Evolutionary conservation across 306 rosid genomes (phyloP).

Genomic region (Prunus mira): DNA sequence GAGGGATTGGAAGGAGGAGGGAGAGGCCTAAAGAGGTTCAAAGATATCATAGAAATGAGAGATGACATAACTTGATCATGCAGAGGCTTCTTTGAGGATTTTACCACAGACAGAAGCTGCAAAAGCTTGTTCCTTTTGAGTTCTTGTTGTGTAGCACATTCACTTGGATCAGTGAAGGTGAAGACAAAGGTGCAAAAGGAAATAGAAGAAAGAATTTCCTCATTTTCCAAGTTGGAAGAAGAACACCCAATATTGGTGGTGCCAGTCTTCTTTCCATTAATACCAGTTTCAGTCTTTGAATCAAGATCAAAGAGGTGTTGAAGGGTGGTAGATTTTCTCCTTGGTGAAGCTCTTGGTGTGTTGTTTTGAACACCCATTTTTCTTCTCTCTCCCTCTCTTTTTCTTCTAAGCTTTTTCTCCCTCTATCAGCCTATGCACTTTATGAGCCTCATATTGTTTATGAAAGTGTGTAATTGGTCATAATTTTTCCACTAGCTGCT

Average conservation of each 20-base stretch:
- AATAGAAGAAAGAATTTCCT: constrained; percentile 47
- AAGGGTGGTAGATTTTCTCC: constrained; percentile 38
- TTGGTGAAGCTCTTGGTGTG: constrained; percentile 10
- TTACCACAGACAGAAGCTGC: constrained; percentile 44
- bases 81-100: constrained; percentile 45
- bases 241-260: constrained; percentile 1
- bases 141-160: constrained; percentile 60
- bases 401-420: constrained; percentile 2
- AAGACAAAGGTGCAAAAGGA: constrained; percentile 47
- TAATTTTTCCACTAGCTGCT: constrained; percentile 11
- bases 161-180: constrained; percentile 45
- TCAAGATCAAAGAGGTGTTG: constrained; percentile 47
- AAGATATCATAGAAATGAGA: constrained; percentile 51
- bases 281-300: constrained; percentile 5
- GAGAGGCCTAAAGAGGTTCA: constrained; percentile 67
- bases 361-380: constrained; percentile 39
- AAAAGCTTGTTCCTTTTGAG: constrained; percentile 53
- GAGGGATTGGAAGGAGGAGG: constrained; percentile 55
- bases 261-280: not conserved
- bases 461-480: constrained; percentile 7
- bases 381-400: not conserved
- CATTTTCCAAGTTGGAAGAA: constrained; percentile 38
- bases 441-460: not conserved
- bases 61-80: constrained; percentile 33
- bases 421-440: not conserved